Percentiles rank a stretch among this genome's conserved stretches.
Evolutionary conservation across 352 stramenopile species (phyloP).

Genomic region (Phytophthora pinifolia): DNA sequence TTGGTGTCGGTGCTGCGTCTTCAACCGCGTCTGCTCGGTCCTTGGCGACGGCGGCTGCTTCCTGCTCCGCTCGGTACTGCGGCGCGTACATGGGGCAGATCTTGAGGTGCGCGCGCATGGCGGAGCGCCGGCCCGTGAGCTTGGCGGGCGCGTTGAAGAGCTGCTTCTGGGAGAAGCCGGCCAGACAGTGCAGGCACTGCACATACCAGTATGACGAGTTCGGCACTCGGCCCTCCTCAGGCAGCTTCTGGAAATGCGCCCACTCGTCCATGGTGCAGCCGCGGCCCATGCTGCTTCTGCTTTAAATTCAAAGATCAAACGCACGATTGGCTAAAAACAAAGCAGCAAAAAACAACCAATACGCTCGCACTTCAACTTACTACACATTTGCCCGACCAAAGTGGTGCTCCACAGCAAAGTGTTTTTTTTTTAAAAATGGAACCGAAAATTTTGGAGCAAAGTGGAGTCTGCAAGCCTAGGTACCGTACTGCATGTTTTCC

Average conservation of each 20-base stretch:
- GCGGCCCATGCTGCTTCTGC: conserved; percentile 48
- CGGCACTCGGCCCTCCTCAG: conserved; percentile 60
- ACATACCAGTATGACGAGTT: conserved; percentile 87
- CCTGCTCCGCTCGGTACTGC: conserved; percentile 63
- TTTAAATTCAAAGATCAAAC: too few species aligned
- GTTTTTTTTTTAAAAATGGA: too few species aligned
- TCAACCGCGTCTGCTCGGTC: not conserved
- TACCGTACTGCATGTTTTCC: too few species aligned
- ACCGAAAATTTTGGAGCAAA: too few species aligned
- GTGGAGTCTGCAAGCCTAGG: too few species aligned
- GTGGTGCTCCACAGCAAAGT: too few species aligned
- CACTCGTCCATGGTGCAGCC: conserved; percentile 83
- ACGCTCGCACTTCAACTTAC: too few species aligned
- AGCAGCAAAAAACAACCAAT: too few species aligned
- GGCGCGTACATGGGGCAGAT: conserved; percentile 63
- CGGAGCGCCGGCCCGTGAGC: conserved; percentile 70
- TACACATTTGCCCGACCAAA: too few species aligned
- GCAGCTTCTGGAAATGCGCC: conserved; percentile 77
- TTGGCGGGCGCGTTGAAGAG: conserved; percentile 51
- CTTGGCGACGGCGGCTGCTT: conserved; percentile 21
- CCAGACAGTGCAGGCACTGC: conserved; percentile 69
- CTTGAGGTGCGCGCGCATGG: conserved; percentile 80
- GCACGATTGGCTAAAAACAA: too few species aligned
- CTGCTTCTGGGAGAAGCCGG: conserved; percentile 64
- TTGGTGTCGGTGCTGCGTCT: conserved; percentile 10